Evolutionary conservation across 2,329 filamentous ascomycete genomes (phyloP), one percentile per base, ranked within the genome.

Genomic region (Botrytis tulipae): DNA sequence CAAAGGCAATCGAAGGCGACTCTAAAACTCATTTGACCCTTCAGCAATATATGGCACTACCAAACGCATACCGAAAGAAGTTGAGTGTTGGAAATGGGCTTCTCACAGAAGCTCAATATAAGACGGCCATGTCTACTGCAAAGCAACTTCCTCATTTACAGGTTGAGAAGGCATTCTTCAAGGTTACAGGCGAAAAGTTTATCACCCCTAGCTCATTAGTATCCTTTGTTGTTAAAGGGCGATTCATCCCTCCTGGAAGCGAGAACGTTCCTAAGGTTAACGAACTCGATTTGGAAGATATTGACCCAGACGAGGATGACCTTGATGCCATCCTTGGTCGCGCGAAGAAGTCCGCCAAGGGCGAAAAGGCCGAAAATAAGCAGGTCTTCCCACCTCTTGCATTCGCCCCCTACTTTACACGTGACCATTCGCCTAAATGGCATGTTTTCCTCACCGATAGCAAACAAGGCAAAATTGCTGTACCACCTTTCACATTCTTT

Each of bases 111-210:
- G 83, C 88, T 74, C 90, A 98, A 82, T 97, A 97, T 83, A 85
- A 89, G 76, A 88, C 91, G 60, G 92, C 92, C 54, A 86, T 97
- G 74, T 84, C 84, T 65, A 92, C 98, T 44, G 95, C 94, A 42
- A 90, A 90, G 78, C 93, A 98, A 83, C 87, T 99, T 42, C 96
- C 96, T 1, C 89, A 90, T 76, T 87, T 99, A 72, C 89, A 92
- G 73, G 90, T 99, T 18, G 93, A 94, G 80, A 97, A 94, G 84
- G 93, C 94, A 12, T 99, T 97, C 84, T 99, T 99, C 90, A 99
- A 99, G 86, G 97, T 99, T 63, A 91, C 94, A 70, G 96, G 96
- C 81, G 97, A 99, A 84, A 93, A 92, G 77, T 92, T 92, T 82
- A 93, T 99, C 80, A 97, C 95, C 46, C 95, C 96, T 10, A 93